Evolutionary conservation across 306 rosid genomes (phyloP).

Genomic region (Quercus bicolor): DNA sequence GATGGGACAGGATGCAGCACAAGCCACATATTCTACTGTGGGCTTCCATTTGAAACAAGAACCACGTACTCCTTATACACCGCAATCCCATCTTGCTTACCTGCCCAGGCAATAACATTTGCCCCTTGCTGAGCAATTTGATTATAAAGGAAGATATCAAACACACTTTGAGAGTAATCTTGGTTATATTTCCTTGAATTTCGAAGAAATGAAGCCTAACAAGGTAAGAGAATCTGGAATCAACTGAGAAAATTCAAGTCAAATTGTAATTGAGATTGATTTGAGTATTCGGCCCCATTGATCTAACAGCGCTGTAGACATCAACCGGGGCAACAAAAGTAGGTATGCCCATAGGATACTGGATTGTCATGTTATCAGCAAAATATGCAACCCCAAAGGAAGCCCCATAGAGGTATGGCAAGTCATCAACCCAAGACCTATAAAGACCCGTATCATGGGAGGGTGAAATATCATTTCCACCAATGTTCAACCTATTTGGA

Average conservation of each 20-base stretch:
- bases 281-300: conserved; percentile 66
- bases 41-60: conserved; percentile 50
- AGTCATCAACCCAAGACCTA: conserved; percentile 79
- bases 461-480: conserved; percentile 83
- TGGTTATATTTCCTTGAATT: conserved; percentile 32
- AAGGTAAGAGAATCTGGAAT: conserved; percentile 74
- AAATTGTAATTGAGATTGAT: conserved; percentile 70
- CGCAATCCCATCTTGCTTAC: conserved; percentile 29
- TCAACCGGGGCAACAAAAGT: conserved; percentile 60
- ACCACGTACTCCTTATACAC: conserved; percentile 61
- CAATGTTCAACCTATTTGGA: conserved; percentile 48
- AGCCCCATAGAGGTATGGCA: conserved; percentile 56
- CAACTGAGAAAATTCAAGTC: conserved; percentile 75
- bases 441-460: conserved; percentile 71
- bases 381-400: conserved; percentile 50
- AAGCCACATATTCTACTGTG: conserved; percentile 76
- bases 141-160: conserved; percentile 58
- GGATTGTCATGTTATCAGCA: conserved; percentile 44
- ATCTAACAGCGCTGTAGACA: conserved; percentile 73
- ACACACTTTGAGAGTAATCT: conserved; percentile 62
- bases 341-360: conserved; percentile 41
- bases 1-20: conserved; percentile 53
- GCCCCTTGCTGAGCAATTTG: conserved; percentile 52
- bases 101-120: conserved; percentile 52
- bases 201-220: conserved; percentile 96